Percentiles rank a stretch among this genome's conserved stretches.
Evolutionary conservation across 78 protist species (phyloP).

Genomic region (Planoprotostelium fungivorum): DNA sequence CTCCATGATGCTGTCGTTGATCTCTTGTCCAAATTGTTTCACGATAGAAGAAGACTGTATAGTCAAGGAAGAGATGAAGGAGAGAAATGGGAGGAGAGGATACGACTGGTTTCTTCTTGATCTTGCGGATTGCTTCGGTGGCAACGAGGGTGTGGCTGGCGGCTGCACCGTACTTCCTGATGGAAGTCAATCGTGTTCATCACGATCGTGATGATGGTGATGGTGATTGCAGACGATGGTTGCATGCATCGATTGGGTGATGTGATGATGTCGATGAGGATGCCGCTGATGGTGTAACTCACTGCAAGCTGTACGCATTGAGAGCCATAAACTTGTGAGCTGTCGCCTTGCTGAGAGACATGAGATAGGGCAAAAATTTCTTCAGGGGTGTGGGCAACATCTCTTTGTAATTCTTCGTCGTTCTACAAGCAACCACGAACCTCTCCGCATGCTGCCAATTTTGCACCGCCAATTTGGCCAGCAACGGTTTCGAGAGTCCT

Average conservation of each 20-base stretch:
- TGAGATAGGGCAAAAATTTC: not conserved
- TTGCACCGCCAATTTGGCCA: not conserved
- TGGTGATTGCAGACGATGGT: too few species aligned
- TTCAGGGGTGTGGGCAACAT: not conserved
- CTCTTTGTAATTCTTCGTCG: not conserved
- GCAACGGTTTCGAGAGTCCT: not conserved
- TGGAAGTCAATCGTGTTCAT: too few species aligned
- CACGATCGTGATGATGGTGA: too few species aligned
- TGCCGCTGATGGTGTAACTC: not conserved
- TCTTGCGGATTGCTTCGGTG: not conserved
- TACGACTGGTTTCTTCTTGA: not conserved
- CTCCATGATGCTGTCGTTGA: not conserved
- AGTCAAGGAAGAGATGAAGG: too few species aligned
- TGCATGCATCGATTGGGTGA: too few species aligned
- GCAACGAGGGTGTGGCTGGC: not conserved
- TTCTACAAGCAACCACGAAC: not conserved
- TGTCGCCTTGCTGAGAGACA: not conserved
- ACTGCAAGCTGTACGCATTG: not conserved
- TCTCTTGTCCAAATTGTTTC: not conserved
- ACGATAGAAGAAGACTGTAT: not conserved
- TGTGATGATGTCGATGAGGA: too few species aligned
- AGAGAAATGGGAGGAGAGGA: too few species aligned
- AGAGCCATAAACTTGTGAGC: not conserved
- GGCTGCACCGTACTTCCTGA: not conserved
- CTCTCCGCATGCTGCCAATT: not conserved